These are phyloP conservation scores for Rusavskia elegans DNA, from an alignment of 495 filamentous ascomycete genomes.

Conservation along the genomic window DNA sequence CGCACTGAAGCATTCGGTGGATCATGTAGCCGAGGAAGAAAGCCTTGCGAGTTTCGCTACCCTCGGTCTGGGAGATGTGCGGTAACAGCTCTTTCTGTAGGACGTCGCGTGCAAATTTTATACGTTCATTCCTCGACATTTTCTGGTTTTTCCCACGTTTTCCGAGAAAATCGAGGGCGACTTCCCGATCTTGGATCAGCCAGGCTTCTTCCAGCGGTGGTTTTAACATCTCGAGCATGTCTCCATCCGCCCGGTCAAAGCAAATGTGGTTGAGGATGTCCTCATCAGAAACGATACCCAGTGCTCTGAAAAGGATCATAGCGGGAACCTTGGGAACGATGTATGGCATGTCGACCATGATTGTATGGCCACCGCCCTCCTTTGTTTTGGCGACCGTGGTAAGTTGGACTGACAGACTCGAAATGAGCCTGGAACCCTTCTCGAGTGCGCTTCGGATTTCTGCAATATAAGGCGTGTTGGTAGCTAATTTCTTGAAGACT, in stretches of 20 bases:
- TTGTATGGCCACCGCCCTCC: conserved; percentile 67
- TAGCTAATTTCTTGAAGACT: conserved; percentile 90
- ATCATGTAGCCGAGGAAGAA: conserved; percentile 99
- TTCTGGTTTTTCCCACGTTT: conserved; percentile 67
- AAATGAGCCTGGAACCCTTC: conserved; percentile 87
- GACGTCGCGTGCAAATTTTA: conserved; percentile 79
- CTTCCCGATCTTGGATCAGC: conserved; percentile 86
- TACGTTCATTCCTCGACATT: conserved; percentile 69
- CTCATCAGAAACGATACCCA: conserved; percentile 93
- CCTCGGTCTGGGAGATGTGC: conserved; percentile 88
- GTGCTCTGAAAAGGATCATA: conserved; percentile 83
- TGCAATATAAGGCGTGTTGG: conserved; percentile 79
- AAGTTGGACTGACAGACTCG: conserved; percentile 74
- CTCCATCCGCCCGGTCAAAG: conserved; percentile 84
- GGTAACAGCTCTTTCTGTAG: conserved; percentile 94
- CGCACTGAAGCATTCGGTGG: conserved; percentile 80
- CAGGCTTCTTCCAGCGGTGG: conserved; percentile 94
- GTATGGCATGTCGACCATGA: conserved; percentile 79
- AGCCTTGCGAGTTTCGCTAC: conserved; percentile 92
- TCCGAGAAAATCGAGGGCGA: conserved; percentile 91
- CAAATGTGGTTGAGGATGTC: conserved; percentile 97
- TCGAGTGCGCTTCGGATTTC: conserved; percentile 94
- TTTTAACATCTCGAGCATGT: conserved; percentile 94
- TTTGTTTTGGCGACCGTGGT: conserved; percentile 65
- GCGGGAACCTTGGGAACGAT: conserved; percentile 88